A percentile compares a stretch with the other conserved stretches of the same genome.
These are phyloP conservation scores for Gryganskiella cystojenkinii DNA, from an alignment of 192 early-diverging fungal species.

Conservation along the genomic window DNA sequence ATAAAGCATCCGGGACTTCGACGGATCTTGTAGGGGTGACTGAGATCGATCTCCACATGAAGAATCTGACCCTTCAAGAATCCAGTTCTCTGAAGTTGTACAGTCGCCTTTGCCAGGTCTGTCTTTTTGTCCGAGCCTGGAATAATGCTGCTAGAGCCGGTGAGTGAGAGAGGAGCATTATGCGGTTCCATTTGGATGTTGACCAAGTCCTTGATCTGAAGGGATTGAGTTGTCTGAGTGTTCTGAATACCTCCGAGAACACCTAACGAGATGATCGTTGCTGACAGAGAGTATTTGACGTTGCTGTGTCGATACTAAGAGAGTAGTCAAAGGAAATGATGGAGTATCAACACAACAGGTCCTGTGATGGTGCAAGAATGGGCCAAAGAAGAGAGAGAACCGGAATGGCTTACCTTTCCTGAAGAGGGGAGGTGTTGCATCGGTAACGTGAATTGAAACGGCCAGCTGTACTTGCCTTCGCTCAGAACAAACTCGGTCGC, in stretches of 20 bases:
- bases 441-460: conserved; percentile 25
- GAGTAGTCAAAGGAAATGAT: background rate
- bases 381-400: no score
- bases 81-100: conserved; percentile 8
- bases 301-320: conserved; percentile 24
- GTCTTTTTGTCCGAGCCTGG: background rate
- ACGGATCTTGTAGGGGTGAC: conserved; percentile 18
- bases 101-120: conserved; percentile 6
- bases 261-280: conserved; percentile 11
- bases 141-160: background rate
- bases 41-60: conserved; percentile 20
- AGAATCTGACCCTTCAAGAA: conserved; percentile 17
- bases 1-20: conserved; percentile 24
- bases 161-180: background rate
- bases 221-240: conserved; percentile 1
- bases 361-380: background rate
- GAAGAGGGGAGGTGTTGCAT: conserved; percentile 29
- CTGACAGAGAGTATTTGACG: conserved; percentile 18
- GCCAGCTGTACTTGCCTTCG: conserved; percentile 32
- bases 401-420: conserved; percentile 22
- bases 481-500: conserved; percentile 5
- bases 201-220: conserved; percentile 24
- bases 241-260: conserved; percentile 20
- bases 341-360: background rate
- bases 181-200: conserved; percentile 12